These are phyloP conservation scores for Ceratocystiopsis minuta DNA, from an alignment of 2,329 filamentous ascomycete genomes.

Conservation along the genomic window DNA sequence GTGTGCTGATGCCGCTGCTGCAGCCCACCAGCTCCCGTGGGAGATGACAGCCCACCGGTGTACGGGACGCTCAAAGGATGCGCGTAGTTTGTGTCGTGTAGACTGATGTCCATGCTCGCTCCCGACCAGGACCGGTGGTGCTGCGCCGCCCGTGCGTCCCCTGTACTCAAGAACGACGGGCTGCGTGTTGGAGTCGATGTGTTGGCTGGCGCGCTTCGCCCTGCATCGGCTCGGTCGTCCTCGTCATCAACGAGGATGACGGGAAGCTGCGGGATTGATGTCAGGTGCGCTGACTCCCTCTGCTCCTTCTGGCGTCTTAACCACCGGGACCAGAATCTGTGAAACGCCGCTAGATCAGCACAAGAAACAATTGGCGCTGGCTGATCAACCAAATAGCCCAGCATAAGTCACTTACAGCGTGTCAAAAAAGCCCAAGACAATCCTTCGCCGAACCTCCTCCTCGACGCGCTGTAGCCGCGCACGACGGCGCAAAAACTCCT, in stretches of 20 bases:
- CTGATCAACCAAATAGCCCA: no score
- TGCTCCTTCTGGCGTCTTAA: conserved; percentile 61
- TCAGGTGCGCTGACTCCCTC: conserved; percentile 61
- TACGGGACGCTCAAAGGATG: conserved; percentile 39
- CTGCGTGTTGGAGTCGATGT: no score
- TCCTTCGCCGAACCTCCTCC: conserved; percentile 76
- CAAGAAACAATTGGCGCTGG: no score
- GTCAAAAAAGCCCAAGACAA: conserved; percentile 90
- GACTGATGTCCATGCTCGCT: conserved; percentile 23
- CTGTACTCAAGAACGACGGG: conserved; percentile 16
- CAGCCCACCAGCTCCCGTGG: conserved; percentile 10
- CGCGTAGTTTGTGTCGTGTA: conserved; percentile 23
- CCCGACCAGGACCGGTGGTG: conserved; percentile 25
- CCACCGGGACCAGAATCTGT: conserved; percentile 59
- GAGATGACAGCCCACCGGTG: conserved; percentile 11
- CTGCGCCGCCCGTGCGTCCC: conserved; percentile 12
- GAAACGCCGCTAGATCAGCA: no score
- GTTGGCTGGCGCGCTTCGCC: no score
- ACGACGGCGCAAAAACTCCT: conserved; percentile 83
- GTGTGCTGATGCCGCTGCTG: conserved; percentile 20
- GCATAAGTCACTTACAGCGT: conserved; percentile 43
- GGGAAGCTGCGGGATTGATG: conserved; percentile 56
- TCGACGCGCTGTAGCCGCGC: conserved; percentile 85
- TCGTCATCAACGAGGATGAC: conserved; percentile 81
- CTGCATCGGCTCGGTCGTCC: conserved; percentile 21